phyloP scores from a whole-genome alignment of 139 green algal species.

The Ulvella scutata region DNA sequence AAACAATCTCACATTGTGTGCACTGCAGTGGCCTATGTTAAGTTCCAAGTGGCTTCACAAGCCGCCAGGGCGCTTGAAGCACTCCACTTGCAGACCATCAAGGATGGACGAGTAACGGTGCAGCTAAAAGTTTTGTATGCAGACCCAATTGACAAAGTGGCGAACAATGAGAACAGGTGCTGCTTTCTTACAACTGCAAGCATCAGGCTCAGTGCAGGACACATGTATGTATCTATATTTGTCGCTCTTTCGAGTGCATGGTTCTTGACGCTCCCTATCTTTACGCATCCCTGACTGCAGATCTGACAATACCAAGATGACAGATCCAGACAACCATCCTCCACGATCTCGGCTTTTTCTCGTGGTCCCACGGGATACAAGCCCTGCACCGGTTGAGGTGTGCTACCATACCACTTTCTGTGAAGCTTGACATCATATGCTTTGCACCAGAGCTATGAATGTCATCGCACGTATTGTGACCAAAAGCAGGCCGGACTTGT shows the following conservation, averaged over 20 bases:
- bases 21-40: slow-evolving; percentile 70
- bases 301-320: slow-evolving; percentile 29
- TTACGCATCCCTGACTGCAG: slow-evolving; percentile 10
- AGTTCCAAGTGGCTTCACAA: slow-evolving; percentile 60
- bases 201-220: not conserved
- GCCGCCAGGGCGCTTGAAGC: slow-evolving; percentile 67
- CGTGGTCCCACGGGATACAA: slow-evolving; percentile 45
- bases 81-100: slow-evolving; percentile 69
- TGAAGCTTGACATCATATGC: too few relatives aligned
- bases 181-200: not conserved
- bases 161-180: not conserved
- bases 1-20: too few relatives aligned
- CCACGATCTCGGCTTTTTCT: slow-evolving; percentile 72
- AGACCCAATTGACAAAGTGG: slow-evolving; percentile 30
- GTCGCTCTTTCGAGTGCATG: not conserved
- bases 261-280: slow-evolving; percentile 7
- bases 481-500: not conserved
- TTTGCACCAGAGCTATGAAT: too few relatives aligned
- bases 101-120: slow-evolving; percentile 60
- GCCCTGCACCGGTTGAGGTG: slow-evolving; percentile 48
- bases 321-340: slow-evolving; percentile 77
- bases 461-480: too few relatives aligned
- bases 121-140: slow-evolving; percentile 79
- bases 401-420: too few relatives aligned
- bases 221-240: not conserved